Evolutionary conservation across 2,329 filamentous ascomycete species (phyloP).

Genomic region (Cercospora beticola): DNA sequence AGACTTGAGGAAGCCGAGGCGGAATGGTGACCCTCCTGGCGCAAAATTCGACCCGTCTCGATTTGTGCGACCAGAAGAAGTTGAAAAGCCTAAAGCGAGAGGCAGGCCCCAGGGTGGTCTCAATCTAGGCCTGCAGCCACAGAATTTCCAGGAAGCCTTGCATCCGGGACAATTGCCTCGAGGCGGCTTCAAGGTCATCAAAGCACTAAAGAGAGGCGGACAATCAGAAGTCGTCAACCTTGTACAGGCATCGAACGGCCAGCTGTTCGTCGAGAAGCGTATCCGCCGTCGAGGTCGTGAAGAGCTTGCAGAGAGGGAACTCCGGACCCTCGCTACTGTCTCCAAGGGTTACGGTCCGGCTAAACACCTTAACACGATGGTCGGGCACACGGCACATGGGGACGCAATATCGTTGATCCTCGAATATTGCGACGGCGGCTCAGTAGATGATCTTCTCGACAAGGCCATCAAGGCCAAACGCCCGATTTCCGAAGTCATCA

Average conservation of each 20-base stretch:
- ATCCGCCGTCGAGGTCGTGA: slow-evolving; percentile 9
- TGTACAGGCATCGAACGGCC: slow-evolving; percentile 7
- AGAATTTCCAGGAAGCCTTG: neutral
- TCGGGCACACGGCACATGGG: slow-evolving; percentile 10
- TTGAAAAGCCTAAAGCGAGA: neutral
- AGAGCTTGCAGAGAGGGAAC: slow-evolving; percentile 7
- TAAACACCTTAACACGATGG: slow-evolving; percentile 7
- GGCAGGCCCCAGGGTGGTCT: neutral
- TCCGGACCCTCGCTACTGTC: slow-evolving; percentile 10
- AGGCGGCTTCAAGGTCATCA: neutral
- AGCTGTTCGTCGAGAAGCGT: slow-evolving; percentile 21
- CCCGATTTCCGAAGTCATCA: neutral
- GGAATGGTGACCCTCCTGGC: neutral
- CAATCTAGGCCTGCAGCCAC: neutral
- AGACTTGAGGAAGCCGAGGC: neutral
- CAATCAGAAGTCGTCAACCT: slow-evolving; percentile 14
- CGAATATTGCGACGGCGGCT: slow-evolving; percentile 19
- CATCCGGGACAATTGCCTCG: neutral
- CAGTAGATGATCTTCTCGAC: slow-evolving; percentile 2
- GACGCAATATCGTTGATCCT: slow-evolving; percentile 13
- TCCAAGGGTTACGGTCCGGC: neutral
- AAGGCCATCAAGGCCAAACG: neutral
- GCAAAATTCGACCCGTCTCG: neutral
- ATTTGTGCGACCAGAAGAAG: neutral
- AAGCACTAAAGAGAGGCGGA: neutral